Conservation (phyloP, 257 asterid species). For the Solanum medicagineum region DNA sequence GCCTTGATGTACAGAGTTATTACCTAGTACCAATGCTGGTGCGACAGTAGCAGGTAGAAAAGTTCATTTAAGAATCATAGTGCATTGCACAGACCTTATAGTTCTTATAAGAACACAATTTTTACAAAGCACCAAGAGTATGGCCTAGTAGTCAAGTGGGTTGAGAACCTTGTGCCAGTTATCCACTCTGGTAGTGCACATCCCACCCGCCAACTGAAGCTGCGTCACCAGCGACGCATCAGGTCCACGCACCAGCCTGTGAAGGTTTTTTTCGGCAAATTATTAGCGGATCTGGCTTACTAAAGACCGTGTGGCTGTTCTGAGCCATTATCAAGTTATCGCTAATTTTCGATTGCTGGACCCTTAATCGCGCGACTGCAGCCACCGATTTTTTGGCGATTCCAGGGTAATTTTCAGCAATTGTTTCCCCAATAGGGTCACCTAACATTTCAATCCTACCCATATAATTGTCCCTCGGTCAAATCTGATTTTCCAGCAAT, state of each 20-base stretch:
- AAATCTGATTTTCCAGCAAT: neutral
- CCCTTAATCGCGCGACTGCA: neutral
- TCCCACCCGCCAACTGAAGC: neutral
- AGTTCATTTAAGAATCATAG: neutral
- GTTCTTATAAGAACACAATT: neutral
- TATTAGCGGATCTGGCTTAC: neutral
- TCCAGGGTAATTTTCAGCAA: neutral
- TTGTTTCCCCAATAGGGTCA: neutral
- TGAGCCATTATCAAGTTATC: neutral
- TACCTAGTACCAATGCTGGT: neutral
- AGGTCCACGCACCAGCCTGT: neutral
- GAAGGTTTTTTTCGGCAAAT: neutral
- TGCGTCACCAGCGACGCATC: neutral
- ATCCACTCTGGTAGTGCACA: neutral
- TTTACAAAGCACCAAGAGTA: neutral
- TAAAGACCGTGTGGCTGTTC: neutral
- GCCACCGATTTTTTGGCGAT: neutral
- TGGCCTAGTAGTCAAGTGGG: neutral
- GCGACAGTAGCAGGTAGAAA: neutral
- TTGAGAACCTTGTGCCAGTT: neutral
- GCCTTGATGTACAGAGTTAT: neutral
- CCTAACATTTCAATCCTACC: neutral
- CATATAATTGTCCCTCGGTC: neutral
- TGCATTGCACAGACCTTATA: neutral
- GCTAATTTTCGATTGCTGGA: neutral